These are phyloP conservation scores for Linaria vulgaris DNA, from an alignment of 257 asterid species.

Conservation along the genomic window DNA sequence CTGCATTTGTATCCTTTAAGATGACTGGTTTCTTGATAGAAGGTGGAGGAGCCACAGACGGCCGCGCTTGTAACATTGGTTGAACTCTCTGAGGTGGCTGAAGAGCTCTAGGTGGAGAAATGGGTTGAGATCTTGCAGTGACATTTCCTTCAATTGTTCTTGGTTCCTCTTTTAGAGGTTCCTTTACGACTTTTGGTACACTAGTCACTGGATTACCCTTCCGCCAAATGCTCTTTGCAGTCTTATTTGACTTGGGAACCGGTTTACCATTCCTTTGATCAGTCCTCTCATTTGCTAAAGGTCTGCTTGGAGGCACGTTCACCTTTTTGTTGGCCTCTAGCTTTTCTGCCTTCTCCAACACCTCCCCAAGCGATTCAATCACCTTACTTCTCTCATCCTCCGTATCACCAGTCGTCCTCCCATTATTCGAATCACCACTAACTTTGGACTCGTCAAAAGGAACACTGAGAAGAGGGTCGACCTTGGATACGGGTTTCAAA, in stretches of 20 bases:
- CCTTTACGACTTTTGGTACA: conserved; percentile 62
- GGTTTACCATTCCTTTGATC: conserved; percentile 51
- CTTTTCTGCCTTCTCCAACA: conserved; percentile 86
- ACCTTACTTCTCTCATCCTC: conserved; percentile 63
- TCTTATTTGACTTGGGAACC: conserved; percentile 49
- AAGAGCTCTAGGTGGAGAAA: conserved; percentile 47
- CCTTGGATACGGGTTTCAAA: conserved; percentile 53
- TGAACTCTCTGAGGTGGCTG: conserved; percentile 57
- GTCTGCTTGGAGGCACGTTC: conserved; percentile 43
- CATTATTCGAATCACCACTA: conserved; percentile 39
- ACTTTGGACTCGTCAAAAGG: conserved; percentile 42
- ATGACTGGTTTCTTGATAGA: conserved; percentile 66
- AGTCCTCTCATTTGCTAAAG: conserved; percentile 33
- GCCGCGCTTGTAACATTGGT: conserved; percentile 67
- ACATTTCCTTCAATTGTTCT: conserved; percentile 38
- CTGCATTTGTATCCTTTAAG: conserved; percentile 78
- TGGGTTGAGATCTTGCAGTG: conserved; percentile 36
- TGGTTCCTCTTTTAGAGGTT: conserved; percentile 46
- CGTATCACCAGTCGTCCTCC: conserved; percentile 32
- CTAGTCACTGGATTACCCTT: conserved; percentile 86
- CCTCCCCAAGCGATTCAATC: conserved; percentile 84
- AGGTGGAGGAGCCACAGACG: conserved; percentile 76
- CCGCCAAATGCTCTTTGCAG: conserved; percentile 87
- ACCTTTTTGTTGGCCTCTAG: conserved; percentile 60
- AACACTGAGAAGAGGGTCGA: conserved; percentile 39